A percentile compares a stretch with the other conserved stretches of the same genome.
Conservation (phyloP, 108 stramenopile species). For the Skeletonema grethae region DNA sequence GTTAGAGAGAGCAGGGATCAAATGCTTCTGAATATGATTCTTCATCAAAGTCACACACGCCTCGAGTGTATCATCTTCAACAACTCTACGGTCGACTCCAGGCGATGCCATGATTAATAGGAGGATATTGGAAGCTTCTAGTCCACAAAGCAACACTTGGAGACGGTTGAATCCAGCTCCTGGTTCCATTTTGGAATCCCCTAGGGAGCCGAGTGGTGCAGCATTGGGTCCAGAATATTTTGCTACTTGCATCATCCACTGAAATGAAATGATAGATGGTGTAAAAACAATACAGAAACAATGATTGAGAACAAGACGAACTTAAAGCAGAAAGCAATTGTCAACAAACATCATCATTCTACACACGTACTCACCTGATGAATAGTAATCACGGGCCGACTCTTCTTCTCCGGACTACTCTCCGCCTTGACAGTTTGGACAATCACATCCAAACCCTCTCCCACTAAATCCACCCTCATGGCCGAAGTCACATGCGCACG, state of each 20-base stretch:
- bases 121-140: slow-evolving; percentile 80
- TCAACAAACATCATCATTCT: background rate
- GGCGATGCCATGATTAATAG: slow-evolving; percentile 77
- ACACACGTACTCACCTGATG: slow-evolving; percentile 26
- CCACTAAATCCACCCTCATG: slow-evolving; percentile 50
- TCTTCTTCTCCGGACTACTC: background rate
- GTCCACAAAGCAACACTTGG: slow-evolving; percentile 34
- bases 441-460: slow-evolving; percentile 48
- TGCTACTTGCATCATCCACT: slow-evolving; percentile 49
- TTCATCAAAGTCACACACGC: slow-evolving; percentile 75
- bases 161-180: slow-evolving; percentile 48
- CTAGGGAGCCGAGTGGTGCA: slow-evolving; percentile 38
- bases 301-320: background rate
- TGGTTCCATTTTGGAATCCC: slow-evolving; percentile 39
- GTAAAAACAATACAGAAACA: background rate
- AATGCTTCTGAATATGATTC: slow-evolving; percentile 69
- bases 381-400: slow-evolving; percentile 29
- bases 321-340: background rate
- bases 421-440: slow-evolving; percentile 15
- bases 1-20: slow-evolving; percentile 72
- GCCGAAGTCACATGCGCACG: slow-evolving; percentile 50
- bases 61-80: slow-evolving; percentile 88
- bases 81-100: slow-evolving; percentile 76
- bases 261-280: background rate
- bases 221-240: slow-evolving; percentile 41